Conservation (phyloP, 106 monocot genomes). For the Apostasia ramifera region DNA sequence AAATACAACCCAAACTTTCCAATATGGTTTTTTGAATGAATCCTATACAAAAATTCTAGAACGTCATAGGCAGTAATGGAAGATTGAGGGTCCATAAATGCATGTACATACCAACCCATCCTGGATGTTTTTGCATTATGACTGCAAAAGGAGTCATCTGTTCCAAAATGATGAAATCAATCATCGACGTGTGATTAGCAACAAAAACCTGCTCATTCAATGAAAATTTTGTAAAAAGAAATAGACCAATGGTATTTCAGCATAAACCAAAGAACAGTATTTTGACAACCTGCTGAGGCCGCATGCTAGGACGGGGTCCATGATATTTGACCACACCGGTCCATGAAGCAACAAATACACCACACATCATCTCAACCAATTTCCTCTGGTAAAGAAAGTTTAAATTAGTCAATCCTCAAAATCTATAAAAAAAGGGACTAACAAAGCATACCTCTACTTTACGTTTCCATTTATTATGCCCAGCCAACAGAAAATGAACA, state of each 20-base stretch:
- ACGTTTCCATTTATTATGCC: constrained; percentile 43
- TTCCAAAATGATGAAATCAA: constrained; percentile 95
- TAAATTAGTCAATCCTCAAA: not conserved
- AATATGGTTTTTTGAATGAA: constrained; percentile 88
- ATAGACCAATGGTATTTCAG: not conserved
- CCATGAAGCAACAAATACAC: constrained; percentile 97
- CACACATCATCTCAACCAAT: constrained; percentile 93
- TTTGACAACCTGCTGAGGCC: constrained; percentile 71
- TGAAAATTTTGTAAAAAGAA: not conserved
- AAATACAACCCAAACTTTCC: constrained; percentile 96
- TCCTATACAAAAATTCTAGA: constrained; percentile 30
- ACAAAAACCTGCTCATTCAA: constrained; percentile 72
- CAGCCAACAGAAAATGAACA: constrained; percentile 68
- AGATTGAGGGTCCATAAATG: not conserved
- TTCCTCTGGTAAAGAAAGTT: constrained; percentile 44
- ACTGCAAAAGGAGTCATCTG: constrained; percentile 99
- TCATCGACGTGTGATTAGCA: constrained; percentile 98
- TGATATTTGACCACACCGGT: constrained; percentile 96
- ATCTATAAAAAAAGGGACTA: too few species aligned
- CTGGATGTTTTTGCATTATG: constrained; percentile 99
- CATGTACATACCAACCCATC: constrained; percentile 92
- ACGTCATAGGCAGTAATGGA: not conserved
- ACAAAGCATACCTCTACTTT: constrained; percentile 50
- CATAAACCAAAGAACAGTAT: not conserved
- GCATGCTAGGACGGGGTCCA: constrained; percentile 90